Percentiles rank a stretch among this genome's conserved stretches.
Conservation (phyloP, 1,284 basidiomycete species). For the Somion occarium region DNA sequence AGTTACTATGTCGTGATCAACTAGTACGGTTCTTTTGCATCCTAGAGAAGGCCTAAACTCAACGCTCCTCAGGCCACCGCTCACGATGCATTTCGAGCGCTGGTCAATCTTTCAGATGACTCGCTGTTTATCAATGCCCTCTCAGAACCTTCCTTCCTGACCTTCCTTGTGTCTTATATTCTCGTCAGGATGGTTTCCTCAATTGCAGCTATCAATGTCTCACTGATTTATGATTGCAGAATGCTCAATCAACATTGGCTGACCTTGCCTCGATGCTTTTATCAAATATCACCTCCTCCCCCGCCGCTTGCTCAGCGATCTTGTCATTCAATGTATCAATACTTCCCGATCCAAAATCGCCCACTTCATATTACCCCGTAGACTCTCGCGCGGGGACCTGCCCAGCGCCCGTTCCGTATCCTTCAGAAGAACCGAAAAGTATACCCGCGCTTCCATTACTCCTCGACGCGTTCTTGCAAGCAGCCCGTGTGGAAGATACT, state of each 20-base stretch:
- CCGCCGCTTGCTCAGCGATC: conserved; percentile 64
- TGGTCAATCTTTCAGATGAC: conserved; percentile 93
- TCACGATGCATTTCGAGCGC: conserved; percentile 91
- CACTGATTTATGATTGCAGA: conserved; percentile 41
- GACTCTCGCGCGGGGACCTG: conserved; percentile 74
- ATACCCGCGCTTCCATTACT: conserved; percentile 71
- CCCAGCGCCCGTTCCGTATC: conserved; percentile 58
- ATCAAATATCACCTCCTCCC: conserved; percentile 87
- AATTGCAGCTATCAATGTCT: neutral
- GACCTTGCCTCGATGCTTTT: conserved; percentile 96
- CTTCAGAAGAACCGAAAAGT: conserved; percentile 48
- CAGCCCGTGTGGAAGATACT: conserved; percentile 46
- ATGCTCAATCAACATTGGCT: conserved; percentile 84
- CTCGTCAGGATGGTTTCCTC: conserved; percentile 53
- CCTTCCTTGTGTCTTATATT: conserved; percentile 88
- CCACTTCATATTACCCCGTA: conserved; percentile 56
- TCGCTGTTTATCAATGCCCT: conserved; percentile 66
- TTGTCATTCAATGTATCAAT: conserved; percentile 67
- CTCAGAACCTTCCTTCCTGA: conserved; percentile 73
- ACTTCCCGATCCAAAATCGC: conserved; percentile 42
- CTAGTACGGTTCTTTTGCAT: conserved; percentile 53
- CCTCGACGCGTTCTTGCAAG: conserved; percentile 82
- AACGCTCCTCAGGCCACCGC: conserved; percentile 85
- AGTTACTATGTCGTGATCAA: conserved; percentile 83
- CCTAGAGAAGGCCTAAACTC: no score